A percentile compares a stretch with the other conserved stretches of the same genome.
Conservation (phyloP, 2,329 filamentous ascomycete genomes). For the Fusarium brachygibbosum region DNA sequence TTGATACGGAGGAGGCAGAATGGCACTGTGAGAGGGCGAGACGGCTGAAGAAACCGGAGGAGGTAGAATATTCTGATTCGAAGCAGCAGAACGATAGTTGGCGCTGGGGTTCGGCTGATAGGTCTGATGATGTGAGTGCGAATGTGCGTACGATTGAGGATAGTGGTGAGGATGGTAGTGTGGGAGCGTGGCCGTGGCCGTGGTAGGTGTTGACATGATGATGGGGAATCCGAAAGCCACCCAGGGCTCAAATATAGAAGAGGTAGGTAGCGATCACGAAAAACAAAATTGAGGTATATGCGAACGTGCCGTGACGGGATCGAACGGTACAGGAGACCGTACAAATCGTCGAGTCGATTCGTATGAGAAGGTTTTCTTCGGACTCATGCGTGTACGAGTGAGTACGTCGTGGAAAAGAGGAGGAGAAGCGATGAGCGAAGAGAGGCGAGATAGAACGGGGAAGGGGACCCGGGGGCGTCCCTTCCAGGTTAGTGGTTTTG, state of each 20-base stretch:
- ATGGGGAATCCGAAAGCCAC: constrained; percentile 46
- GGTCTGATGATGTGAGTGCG: constrained; percentile 52
- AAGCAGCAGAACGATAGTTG: constrained; percentile 51
- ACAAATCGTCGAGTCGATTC: constrained; percentile 36
- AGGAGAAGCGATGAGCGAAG: constrained; percentile 40
- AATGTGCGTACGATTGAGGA: constrained; percentile 65
- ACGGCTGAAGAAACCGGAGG: constrained; percentile 49
- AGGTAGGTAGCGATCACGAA: constrained; percentile 26
- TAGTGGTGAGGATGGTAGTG: constrained; percentile 76
- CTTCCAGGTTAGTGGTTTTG: constrained; percentile 33
- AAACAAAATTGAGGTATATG: constrained; percentile 22
- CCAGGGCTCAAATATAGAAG: constrained; percentile 39
- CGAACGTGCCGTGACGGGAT: constrained; percentile 30
- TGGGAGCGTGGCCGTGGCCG: constrained; percentile 79
- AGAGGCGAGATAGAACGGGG: constrained; percentile 44
- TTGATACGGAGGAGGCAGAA: constrained; percentile 49
- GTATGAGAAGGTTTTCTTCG: constrained; percentile 29
- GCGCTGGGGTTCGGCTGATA: constrained; percentile 48
- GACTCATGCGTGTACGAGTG: constrained; percentile 8
- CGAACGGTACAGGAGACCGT: constrained; percentile 38
- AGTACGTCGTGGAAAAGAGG: constrained; percentile 35
- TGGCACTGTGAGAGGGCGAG: constrained; percentile 46
- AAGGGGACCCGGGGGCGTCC: constrained; percentile 37
- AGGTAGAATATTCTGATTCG: constrained; percentile 48
- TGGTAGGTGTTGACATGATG: constrained; percentile 84